phyloP scores from a whole-genome alignment of 2,329 filamentous ascomycete species.

The Cercospora janseana region DNA sequence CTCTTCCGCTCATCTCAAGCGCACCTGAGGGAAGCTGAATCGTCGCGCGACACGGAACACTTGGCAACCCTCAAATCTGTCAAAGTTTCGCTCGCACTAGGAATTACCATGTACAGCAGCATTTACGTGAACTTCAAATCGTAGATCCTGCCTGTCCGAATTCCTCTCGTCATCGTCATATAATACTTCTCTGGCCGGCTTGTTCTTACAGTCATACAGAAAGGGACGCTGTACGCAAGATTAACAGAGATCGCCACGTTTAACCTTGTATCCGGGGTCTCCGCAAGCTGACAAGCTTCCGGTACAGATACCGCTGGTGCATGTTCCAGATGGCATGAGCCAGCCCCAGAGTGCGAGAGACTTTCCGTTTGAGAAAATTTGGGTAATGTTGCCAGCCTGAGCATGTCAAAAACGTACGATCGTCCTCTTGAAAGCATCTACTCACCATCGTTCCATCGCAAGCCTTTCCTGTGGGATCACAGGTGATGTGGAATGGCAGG shows the following conservation, averaged over 20 bases:
- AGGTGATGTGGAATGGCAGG: constrained; percentile 19
- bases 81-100: no score
- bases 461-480: constrained; percentile 10
- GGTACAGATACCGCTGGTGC: constrained; percentile 13
- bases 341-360: constrained; percentile 20
- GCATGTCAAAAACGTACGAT: neutral
- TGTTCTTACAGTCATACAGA: neutral
- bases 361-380: constrained; percentile 20
- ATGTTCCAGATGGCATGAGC: constrained; percentile 16
- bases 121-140: no score
- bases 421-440: no score
- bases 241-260: constrained; percentile 6
- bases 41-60: no score
- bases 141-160: no score
- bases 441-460: constrained; percentile 16
- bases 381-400: constrained; percentile 18
- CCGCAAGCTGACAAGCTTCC: constrained; percentile 16
- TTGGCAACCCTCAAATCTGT: no score
- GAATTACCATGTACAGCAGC: no score
- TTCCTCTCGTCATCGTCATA: no score
- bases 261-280: constrained; percentile 16
- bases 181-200: no score
- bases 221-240: neutral
- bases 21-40: no score
- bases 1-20: no score